Percentiles rank a stretch among this genome's conserved stretches.
phyloP scores from a whole-genome alignment of 1,139 yeast species.

The Candida gigantensis region DNA sequence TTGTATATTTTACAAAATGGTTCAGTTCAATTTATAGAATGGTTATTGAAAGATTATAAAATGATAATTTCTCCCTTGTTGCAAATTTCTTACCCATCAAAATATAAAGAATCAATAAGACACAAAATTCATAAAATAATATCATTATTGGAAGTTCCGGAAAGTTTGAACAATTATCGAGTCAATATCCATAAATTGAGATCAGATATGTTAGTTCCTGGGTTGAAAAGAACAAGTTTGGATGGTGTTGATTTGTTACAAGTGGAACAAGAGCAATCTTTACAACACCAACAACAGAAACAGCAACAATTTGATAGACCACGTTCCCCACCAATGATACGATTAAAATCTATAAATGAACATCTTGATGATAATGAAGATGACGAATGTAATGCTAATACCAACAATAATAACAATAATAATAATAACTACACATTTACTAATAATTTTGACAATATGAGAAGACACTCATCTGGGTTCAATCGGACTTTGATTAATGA shows the following conservation, averaged over 20 bases:
- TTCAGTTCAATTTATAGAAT: conserved; percentile 31
- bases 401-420: not conserved
- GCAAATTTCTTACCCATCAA: conserved; percentile 11
- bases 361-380: conserved; percentile 1
- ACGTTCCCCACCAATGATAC: conserved; percentile 1
- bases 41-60: conserved; percentile 22
- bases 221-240: conserved; percentile 23
- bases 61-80: conserved; percentile 10
- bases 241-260: conserved; percentile 14
- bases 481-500: not conserved
- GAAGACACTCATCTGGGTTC: not conserved
- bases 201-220: conserved; percentile 41
- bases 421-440: conserved; percentile 1
- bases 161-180: conserved; percentile 31
- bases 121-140: conserved; percentile 31
- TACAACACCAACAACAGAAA: conserved; percentile 2
- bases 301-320: conserved; percentile 1
- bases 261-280: conserved; percentile 9
- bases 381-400: too few relatives aligned
- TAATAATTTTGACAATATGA: not conserved
- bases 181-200: conserved; percentile 40
- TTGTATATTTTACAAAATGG: conserved; percentile 42
- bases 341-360: conserved; percentile 3
- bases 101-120: conserved; percentile 24
- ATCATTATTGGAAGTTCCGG: conserved; percentile 28